These are phyloP conservation scores for Pseudogymnoascus sp. DNA, from an alignment of 2,329 filamentous ascomycete species.

Conservation along the genomic window DNA sequence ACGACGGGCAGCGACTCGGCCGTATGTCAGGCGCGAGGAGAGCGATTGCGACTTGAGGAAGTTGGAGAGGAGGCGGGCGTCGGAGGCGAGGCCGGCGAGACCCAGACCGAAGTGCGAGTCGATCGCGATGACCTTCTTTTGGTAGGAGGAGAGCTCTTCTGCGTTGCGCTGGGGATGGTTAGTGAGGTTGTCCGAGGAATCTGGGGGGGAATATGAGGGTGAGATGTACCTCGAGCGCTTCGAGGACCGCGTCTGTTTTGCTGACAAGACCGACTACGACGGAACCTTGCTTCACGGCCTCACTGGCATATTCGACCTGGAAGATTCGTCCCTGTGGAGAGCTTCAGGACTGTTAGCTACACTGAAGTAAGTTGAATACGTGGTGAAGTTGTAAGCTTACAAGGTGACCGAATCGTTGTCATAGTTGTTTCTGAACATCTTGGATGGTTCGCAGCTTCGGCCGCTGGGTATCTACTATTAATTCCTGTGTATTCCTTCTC, in stretches of 20 bases:
- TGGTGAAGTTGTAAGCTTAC: constrained; percentile 47
- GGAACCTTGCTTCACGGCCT: constrained; percentile 98
- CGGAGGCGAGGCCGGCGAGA: constrained; percentile 92
- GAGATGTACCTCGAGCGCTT: constrained; percentile 78
- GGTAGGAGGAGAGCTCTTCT: constrained; percentile 98
- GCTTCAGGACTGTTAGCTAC: constrained; percentile 44
- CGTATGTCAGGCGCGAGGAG: constrained; percentile 90
- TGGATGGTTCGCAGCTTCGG: constrained; percentile 32
- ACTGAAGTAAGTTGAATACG: neutral
- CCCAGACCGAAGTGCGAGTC: constrained; percentile 94
- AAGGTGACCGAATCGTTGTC: constrained; percentile 99
- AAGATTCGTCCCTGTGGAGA: constrained; percentile 99
- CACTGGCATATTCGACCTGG: constrained; percentile 97
- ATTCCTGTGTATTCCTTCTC: neutral
- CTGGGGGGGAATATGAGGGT: constrained; percentile 6
- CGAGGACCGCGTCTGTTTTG: constrained; percentile 95
- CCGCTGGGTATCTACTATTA: constrained; percentile 11
- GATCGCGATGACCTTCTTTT: constrained; percentile 97
- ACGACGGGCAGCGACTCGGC: constrained; percentile 85
- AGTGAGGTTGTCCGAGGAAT: constrained; percentile 12
- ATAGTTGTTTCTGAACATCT: constrained; percentile 99
- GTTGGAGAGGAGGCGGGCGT: constrained; percentile 98
- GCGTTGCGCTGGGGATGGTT: constrained; percentile 69
- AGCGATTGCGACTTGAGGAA: constrained; percentile 99
- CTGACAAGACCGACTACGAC: constrained; percentile 95